phyloP scores from a whole-genome alignment of 73 alveolate genomes.

The Paramecium primaurelia region DNA sequence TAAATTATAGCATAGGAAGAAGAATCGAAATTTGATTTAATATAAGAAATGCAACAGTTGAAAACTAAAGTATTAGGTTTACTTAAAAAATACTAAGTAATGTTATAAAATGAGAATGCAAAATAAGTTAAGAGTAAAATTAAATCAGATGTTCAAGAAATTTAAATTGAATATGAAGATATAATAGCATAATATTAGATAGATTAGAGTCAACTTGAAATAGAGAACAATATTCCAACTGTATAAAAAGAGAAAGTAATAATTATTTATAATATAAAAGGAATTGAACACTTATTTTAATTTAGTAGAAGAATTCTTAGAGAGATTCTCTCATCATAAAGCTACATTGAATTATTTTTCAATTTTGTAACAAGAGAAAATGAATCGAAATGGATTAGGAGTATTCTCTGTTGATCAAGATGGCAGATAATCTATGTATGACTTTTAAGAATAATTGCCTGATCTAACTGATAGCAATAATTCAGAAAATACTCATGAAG shows the following conservation, averaged over 20 bases:
- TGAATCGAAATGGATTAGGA: slow-evolving; percentile 32
- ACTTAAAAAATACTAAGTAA: slow-evolving; percentile 5
- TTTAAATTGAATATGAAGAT: background rate
- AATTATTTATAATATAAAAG: background rate
- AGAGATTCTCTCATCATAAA: background rate
- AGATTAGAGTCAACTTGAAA: background rate
- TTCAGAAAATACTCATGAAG: slow-evolving; percentile 9
- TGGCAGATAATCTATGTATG: slow-evolving; percentile 34
- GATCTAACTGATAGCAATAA: background rate
- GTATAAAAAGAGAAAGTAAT: background rate
- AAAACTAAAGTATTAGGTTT: slow-evolving; percentile 15
- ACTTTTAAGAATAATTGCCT: background rate
- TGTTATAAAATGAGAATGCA: background rate
- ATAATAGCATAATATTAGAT: background rate
- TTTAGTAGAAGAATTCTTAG: slow-evolving; percentile 28
- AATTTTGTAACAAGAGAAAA: background rate
- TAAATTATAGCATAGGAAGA: background rate
- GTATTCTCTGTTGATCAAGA: background rate
- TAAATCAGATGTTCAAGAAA: background rate
- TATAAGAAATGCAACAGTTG: background rate
- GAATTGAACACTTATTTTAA: slow-evolving; percentile 14
- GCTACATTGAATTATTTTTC: slow-evolving; percentile 35
- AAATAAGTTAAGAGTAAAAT: background rate
- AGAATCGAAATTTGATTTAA: background rate
- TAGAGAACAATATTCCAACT: slow-evolving; percentile 29